These are phyloP conservation scores for Colletotrichum musicola DNA, from an alignment of 2,329 filamentous ascomycete genomes.

Conservation along the genomic window DNA sequence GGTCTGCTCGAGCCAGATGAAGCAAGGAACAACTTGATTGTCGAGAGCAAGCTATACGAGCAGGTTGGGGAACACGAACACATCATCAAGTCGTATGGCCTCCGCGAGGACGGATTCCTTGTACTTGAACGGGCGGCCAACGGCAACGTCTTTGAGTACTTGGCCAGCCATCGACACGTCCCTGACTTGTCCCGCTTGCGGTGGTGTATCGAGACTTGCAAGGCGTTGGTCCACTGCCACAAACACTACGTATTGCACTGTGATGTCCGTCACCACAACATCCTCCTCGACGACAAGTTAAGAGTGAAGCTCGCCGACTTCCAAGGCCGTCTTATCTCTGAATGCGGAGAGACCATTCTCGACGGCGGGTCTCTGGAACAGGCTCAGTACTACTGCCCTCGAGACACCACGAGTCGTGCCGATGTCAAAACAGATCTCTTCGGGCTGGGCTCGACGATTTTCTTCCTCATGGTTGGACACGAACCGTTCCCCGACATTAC, in stretches of 20 bases:
- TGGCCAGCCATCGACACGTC: background rate
- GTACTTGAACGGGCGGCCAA: slow-evolving; percentile 40
- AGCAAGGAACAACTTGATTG: too few relatives aligned
- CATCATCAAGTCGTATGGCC: slow-evolving; percentile 34
- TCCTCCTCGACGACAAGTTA: too few relatives aligned
- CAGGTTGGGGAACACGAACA: slow-evolving; percentile 12
- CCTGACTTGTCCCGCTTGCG: too few relatives aligned
- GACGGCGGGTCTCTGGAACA: slow-evolving; percentile 30
- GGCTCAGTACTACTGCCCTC: slow-evolving; percentile 36
- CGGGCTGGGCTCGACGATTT: slow-evolving; percentile 41
- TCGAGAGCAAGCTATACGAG: too few relatives aligned
- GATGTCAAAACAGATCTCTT: slow-evolving; percentile 41
- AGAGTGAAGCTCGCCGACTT: slow-evolving; percentile 37
- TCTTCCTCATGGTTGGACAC: slow-evolving; percentile 40
- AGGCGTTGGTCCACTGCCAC: too few relatives aligned
- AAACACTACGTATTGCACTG: too few relatives aligned
- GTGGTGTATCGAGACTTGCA: too few relatives aligned
- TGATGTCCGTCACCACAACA: too few relatives aligned
- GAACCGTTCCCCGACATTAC: slow-evolving; percentile 40
- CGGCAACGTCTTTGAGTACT: slow-evolving; percentile 34
- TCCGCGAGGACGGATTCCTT: slow-evolving; percentile 34
- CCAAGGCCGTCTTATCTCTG: slow-evolving; percentile 37
- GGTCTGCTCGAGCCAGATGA: too few relatives aligned
- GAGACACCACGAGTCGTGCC: slow-evolving; percentile 27
- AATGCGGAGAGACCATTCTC: slow-evolving; percentile 34